Evolutionary conservation across 345 rosid species (phyloP), one percentile per base, ranked within the genome.

Genomic region (Clarkia xantiana): DNA sequence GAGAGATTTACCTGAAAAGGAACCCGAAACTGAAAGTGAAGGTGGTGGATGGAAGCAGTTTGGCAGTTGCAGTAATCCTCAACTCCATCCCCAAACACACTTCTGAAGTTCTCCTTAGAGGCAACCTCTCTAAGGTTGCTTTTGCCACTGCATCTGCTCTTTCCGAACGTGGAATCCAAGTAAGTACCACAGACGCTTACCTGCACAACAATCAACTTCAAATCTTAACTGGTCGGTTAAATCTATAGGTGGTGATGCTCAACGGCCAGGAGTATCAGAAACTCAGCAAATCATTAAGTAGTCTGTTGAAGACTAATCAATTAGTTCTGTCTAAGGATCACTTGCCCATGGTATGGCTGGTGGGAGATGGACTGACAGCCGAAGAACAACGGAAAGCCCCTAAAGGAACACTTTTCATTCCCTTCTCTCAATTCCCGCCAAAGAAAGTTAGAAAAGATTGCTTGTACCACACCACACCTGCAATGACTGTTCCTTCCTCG

Each of bases 381-480:
- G 64, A 72, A 40, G 81, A 82, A 11, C 88, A 82, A 18, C 53
- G 39, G 53, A 67, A 71, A 60, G 93, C 93, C 11, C 43, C 48
- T 43, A 47, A 62, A 58, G 82, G 86, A 58, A 74, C 93, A 6
- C 4, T 62, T 0, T 82, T 80, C 56, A 68, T 86, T 53, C 93
- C 95, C 2, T 72, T 78, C 65, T 72, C 91, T 1, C 86, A 72
- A 4, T 72, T 82, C 44, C 84, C 91, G 41, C 79, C 71, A 0
- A 66, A 52, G 22, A 52, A 71, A 59, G 0, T 52, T 14, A 62
- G 86, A 9, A 65, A 59, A 6, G 76, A 82, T 57, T 82, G 88
- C 65, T 50, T 54, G 49, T 82, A 82, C 63, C 74, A 76, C 56
- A 47, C 44, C 18, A 77, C 81, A 39, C 91, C 91, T 1, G 83